Percentiles rank a stretch among this genome's conserved stretches.
These are phyloP conservation scores for Ensete glaucum DNA, from an alignment of 176 grass and related monocot species.

Conservation along the genomic window DNA sequence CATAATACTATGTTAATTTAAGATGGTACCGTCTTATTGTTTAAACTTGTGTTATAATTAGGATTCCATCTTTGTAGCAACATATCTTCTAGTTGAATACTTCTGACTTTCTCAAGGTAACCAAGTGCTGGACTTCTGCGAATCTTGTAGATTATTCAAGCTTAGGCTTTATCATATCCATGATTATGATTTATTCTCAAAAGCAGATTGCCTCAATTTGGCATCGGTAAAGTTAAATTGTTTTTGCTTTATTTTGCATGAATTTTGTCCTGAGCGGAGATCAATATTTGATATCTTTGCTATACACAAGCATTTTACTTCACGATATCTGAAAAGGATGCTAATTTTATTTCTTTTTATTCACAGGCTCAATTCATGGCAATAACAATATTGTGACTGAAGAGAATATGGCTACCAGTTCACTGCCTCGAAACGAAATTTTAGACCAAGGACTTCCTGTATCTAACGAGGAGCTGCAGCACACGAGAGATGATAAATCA, in stretches of 20 bases:
- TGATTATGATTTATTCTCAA: background rate
- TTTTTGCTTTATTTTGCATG: background rate
- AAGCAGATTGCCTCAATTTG: background rate
- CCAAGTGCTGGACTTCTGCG: background rate
- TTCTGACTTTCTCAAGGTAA: background rate
- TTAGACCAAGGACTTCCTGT: background rate
- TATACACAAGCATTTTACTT: too few relatives aligned
- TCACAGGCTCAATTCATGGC: background rate
- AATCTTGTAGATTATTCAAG: background rate
- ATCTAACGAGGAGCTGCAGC: background rate
- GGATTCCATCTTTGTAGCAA: background rate
- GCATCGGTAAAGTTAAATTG: background rate
- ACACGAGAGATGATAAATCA: background rate
- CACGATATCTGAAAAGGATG: background rate
- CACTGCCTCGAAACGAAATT: background rate
- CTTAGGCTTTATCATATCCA: background rate
- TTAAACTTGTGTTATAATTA: background rate
- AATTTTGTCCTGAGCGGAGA: background rate
- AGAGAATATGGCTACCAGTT: background rate
- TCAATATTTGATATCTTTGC: background rate
- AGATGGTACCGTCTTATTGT: background rate
- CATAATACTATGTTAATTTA: background rate
- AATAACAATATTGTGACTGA: background rate
- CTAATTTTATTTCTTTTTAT: background rate
- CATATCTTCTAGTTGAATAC: background rate